Evolutionary conservation across 2,329 filamentous ascomycete genomes (phyloP), one percentile per base, ranked within the genome.

Genomic region (Macroventuria anomochaeta): DNA sequence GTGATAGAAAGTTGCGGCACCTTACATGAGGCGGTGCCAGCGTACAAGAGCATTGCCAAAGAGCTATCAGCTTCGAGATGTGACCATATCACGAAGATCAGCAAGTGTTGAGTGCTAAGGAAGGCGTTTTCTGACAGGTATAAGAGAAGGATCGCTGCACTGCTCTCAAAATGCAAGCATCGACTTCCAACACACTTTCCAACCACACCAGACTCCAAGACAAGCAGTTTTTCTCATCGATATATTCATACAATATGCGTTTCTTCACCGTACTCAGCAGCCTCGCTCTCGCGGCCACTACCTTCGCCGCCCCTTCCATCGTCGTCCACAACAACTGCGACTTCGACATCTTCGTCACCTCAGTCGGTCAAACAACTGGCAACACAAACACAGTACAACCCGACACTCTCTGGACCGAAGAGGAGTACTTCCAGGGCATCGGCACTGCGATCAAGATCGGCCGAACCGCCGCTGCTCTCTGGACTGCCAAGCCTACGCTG

Each of bases 361-460:
- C 58, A 5, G 63, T 70, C n/a, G 46, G 43, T 43, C 5, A 23
- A 39, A 53, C 32, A 3, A 26, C 29, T 32, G 33, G 46, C 31
- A 26, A 46, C 33, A 57, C 46, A n/a, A 42, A 31, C 28, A 37
- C 44, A 5, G 31, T 69, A 5, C 10, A 33, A 8, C 31, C 61
- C 0, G 39, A 39, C 25, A 32, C 13, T 28, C 40, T 10, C 17
- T 65, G 46, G 49, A 40, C 44, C 18, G 58, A 69, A 21, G 23
- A 28, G 7, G 56, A 68, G 36, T 64, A 61, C 39, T 57, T 50
- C 25, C 51, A 57, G 12, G 32, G 44, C 17, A 53, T 57, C 18
- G 62, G 62, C 21, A 65, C 63, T n/a, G 61, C 64, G 21, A 58
- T 72, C 52, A 65, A 70, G 43, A 44, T 72, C 37, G 62, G 60